Evolutionary conservation across 768 basidiomycete genomes (phyloP), one percentile per base, ranked within the genome.

Genomic region (Lanmaoa pseudosensibilis): DNA sequence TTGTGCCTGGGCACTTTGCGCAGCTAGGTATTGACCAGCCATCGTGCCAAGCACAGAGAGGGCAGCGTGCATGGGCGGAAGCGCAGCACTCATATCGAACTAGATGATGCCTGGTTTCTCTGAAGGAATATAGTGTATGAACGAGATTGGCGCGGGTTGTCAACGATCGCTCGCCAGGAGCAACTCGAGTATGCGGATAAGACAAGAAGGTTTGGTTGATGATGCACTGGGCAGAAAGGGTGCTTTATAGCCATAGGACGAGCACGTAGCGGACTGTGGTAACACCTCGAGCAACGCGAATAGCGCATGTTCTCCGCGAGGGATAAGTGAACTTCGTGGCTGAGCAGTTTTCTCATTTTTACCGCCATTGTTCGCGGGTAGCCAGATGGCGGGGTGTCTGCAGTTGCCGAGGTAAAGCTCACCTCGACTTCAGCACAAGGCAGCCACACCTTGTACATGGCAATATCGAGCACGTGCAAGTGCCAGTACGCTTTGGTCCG

Each of bases 171-270:
- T 74, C 70, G 56, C 70, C 70, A 57, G 72, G 71, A 73, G 67
- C 62, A 44, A 49, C 34, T 65, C 15, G 46, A 63, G 48, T 54
- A 10, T 55, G 64, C 44, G 71, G 68, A 73, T 64, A 78, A 67
- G 82, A 70, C 67, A 61, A 80, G 80, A 58, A 79, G 79, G 71
- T 77, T 27, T 80, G 64, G 68, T 73, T 58, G 50, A 48, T 54
- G 53, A 50, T 54, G 25, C 36, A 32, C 40, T 38, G 54, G 41
- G 51, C 46, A 43, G 46, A 44, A 41, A 37, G 51, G 55, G 37
- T 59, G 53, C 36, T 72, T 70, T 72, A 72, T 72, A 71, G 46
- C 50, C 56, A 55, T 55, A 45, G 47, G 56, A 52, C 19, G 36
- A 40, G 33, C 54, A 36, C 48, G 50, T 52, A 55, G 59, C 55